Evolutionary conservation across 768 basidiomycete species (phyloP), one percentile per base, ranked within the genome.

Genomic region (Omphalotus guepiniiformis): DNA sequence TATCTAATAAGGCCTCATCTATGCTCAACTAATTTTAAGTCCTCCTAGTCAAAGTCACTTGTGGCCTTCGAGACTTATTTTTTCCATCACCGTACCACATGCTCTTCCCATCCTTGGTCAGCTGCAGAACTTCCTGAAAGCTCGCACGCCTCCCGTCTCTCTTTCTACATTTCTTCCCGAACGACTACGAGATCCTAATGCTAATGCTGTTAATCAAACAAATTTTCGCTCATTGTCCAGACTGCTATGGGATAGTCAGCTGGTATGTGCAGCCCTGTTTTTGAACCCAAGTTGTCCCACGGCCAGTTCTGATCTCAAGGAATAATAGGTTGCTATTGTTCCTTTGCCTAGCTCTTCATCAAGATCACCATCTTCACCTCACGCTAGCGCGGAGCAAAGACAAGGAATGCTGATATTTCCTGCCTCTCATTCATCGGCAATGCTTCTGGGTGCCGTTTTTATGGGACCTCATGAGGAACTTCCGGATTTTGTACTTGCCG

Each of bases 81-180:
- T 75, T 68, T 61, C 69, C 60, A 53, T 75, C 58, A 48, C 73
- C 68, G 26, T 64, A 62, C 45, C 63, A 19, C 69, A 72, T 39
- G 69, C 70, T 38, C 68, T 62, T 45, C 63, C 74, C 53, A 57
- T 73, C 49, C 58, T 76, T 49, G 15, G 34, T n/a, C 49, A 39
- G 26, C 43, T 44, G 43, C 41, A 38, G 27, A 18, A 9, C 25
- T 43, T 30, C 30, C 34, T 44, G 21, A 43, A 36, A 18, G 19
- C 35, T 44, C 42, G 27, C 16, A 36, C 49, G 16, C 27, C 49
- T 18, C 23, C 42, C 37, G 71, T 76, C 26, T 64, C 79, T 18
- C 64, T 79, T 49, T 80, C 78, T 63, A 80, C 81, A 35, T 77
- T 85, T 63, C 76, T 84, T 71, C 75, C 83, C 15, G 76, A 82